phyloP scores from a whole-genome alignment of 139 green algal genomes.

The Dunaliella sp. region DNA sequence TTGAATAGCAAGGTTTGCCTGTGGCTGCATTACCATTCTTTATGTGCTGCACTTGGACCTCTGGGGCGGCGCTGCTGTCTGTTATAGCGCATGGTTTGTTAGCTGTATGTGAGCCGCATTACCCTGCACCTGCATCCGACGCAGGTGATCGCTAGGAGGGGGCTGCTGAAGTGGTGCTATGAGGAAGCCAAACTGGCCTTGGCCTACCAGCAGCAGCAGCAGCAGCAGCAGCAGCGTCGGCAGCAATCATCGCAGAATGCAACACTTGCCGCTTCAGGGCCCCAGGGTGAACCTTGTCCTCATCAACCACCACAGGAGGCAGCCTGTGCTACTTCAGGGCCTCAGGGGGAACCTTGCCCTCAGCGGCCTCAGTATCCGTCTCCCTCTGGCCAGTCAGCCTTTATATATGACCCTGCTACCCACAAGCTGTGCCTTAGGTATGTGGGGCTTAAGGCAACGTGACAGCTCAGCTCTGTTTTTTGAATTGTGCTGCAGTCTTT shows the following conservation, averaged over 20 bases:
- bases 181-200: constrained; percentile 48
- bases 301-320: too few species aligned
- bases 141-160: constrained; percentile 22
- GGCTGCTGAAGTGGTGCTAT: constrained; percentile 69
- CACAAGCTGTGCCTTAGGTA: constrained; percentile 45
- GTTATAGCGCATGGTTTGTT: too few species aligned
- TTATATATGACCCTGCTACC: constrained; percentile 17
- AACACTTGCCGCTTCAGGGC: background rate
- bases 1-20: too few species aligned
- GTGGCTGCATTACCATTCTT: too few species aligned
- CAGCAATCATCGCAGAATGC: too few species aligned
- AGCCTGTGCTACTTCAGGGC: background rate
- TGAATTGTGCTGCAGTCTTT: too few species aligned
- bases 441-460: too few species aligned
- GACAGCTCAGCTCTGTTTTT: too few species aligned
- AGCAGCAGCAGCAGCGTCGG: background rate
- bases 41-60: too few species aligned
- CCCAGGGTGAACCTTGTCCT: background rate
- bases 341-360: background rate
- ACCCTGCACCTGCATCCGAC: too few species aligned
- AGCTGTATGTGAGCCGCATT: too few species aligned
- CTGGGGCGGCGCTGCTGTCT: too few species aligned
- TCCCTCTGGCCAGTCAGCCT: constrained; percentile 4
- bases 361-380: background rate
- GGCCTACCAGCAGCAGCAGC: background rate